Evolutionary conservation across 495 filamentous ascomycete genomes (phyloP).

Genomic region (Hypoxylon cercidicola): DNA sequence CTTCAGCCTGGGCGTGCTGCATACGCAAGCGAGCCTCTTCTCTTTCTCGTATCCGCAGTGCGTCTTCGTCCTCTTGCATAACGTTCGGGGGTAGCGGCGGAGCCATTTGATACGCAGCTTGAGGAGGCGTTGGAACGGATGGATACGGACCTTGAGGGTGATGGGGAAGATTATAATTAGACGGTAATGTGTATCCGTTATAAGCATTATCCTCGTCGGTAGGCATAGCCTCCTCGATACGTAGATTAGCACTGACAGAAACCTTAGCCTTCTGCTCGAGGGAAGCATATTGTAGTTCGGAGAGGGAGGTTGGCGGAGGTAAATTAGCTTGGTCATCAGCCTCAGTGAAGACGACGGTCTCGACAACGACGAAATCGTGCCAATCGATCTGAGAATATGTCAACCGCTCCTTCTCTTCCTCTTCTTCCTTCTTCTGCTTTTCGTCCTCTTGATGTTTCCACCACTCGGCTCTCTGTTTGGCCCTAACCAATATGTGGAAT

Average conservation of each 20-base stretch:
- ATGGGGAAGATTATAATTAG: slow-evolving; percentile 45
- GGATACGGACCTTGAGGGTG: slow-evolving; percentile 52
- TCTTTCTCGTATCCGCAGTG: slow-evolving; percentile 72
- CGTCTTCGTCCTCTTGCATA: slow-evolving; percentile 71
- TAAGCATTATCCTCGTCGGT: slow-evolving; percentile 71
- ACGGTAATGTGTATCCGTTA: slow-evolving; percentile 64
- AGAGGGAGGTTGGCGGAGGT: slow-evolving; percentile 86
- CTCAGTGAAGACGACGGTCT: slow-evolving; percentile 94
- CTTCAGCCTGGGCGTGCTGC: slow-evolving; percentile 80
- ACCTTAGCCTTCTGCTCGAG: slow-evolving; percentile 93
- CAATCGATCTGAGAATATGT: slow-evolving; percentile 94
- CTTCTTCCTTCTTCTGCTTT: slow-evolving; percentile 88
- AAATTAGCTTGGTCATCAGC: slow-evolving; percentile 86
- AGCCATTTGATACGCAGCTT: slow-evolving; percentile 49
- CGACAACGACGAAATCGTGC: slow-evolving; percentile 97
- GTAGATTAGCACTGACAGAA: slow-evolving; percentile 79
- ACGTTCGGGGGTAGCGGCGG: slow-evolving; percentile 41
- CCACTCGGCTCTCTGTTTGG: slow-evolving; percentile 87
- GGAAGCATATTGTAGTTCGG: slow-evolving; percentile 91
- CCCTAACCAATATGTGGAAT: slow-evolving; percentile 80
- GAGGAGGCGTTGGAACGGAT: slow-evolving; percentile 49
- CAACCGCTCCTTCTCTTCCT: slow-evolving; percentile 83
- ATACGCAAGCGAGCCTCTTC: slow-evolving; percentile 75
- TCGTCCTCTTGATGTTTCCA: slow-evolving; percentile 84
- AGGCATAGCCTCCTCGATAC: slow-evolving; percentile 97